Conservation (phyloP, 176 grass and related monocot genomes). For the Lolium perenne region DNA sequence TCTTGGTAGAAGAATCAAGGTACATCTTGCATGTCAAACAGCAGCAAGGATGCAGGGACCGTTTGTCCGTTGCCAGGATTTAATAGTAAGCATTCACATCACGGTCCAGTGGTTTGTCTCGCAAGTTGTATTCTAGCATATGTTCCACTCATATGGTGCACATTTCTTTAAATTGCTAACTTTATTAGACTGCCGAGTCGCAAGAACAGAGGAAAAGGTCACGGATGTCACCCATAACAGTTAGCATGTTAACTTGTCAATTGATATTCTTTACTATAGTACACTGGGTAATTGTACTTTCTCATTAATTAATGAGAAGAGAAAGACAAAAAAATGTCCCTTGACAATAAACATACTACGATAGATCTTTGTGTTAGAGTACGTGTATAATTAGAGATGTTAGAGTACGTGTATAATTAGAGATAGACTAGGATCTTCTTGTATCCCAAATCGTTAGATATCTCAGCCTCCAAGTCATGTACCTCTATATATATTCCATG, state of each 20-base stretch:
- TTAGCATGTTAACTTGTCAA: background rate
- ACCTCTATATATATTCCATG: no score
- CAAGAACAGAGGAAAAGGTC: background rate
- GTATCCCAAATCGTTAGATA: no score
- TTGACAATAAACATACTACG: background rate
- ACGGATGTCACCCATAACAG: background rate
- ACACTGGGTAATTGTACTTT: no score
- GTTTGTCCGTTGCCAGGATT: background rate
- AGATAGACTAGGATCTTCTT: no score
- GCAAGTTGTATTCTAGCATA: background rate
- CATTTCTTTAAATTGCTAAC: background rate
- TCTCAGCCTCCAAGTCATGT: no score
- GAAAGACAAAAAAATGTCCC: no score
- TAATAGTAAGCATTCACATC: background rate
- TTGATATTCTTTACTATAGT: no score
- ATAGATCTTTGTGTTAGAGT: no score
- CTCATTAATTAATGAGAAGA: background rate
- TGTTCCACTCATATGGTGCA: slow-evolving; percentile 12
- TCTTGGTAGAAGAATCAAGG: background rate
- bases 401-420: no score
- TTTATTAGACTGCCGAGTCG: background rate
- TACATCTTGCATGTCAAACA: background rate
- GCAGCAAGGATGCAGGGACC: background rate
- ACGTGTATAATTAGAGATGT: no score
- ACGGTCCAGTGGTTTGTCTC: background rate